phyloP scores from a whole-genome alignment of 768 basidiomycete species.

The Calocybe indica region DNA sequence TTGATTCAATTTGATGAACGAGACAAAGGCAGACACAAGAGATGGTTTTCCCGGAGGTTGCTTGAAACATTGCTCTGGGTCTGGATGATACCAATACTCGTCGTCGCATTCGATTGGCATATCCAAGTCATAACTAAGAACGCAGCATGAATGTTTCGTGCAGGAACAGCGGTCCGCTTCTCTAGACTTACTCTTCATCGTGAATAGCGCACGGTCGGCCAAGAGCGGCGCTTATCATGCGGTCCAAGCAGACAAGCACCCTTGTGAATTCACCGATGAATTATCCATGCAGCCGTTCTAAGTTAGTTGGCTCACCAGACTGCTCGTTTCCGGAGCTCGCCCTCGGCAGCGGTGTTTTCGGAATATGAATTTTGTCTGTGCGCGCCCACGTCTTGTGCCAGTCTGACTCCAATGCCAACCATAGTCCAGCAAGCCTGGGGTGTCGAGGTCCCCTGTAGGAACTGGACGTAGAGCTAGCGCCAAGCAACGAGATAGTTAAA shows the following conservation, averaged over 20 bases:
- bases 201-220: constrained; percentile 76
- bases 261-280: constrained; percentile 19
- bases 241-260: constrained; percentile 50
- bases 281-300: constrained; percentile 5
- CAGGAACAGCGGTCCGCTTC: neutral
- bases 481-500: neutral
- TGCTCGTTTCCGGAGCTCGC: constrained; percentile 71
- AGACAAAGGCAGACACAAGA: constrained; percentile 47
- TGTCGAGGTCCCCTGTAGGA: constrained; percentile 50
- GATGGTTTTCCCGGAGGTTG: constrained; percentile 66
- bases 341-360: constrained; percentile 39
- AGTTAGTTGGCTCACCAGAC: constrained; percentile 40
- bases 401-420: constrained; percentile 64
- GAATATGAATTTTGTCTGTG: constrained; percentile 41
- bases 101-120: constrained; percentile 61
- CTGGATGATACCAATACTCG: constrained; percentile 67
- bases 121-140: constrained; percentile 65
- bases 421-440: constrained; percentile 67
- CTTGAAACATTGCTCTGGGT: constrained; percentile 54
- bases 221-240: constrained; percentile 43
- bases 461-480: constrained; percentile 44
- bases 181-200: constrained; percentile 64
- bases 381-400: constrained; percentile 75
- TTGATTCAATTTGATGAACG: constrained; percentile 52
- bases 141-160: constrained; percentile 1